These are phyloP conservation scores for Pyrenophora teres DNA, from an alignment of 2,329 filamentous ascomycete species.

Conservation along the genomic window DNA sequence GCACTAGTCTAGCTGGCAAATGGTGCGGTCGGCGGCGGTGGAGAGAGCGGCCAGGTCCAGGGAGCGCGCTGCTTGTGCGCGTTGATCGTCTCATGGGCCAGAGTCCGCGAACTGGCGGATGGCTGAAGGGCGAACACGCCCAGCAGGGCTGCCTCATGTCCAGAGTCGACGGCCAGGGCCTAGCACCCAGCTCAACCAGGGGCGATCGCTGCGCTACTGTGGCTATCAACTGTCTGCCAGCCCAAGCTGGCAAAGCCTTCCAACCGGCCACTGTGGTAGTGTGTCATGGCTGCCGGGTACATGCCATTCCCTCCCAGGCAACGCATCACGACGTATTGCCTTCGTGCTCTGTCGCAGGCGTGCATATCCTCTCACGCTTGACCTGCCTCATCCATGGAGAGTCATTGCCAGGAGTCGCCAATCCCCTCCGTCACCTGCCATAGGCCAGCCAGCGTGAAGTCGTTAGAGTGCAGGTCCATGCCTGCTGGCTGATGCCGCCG, in stretches of 20 bases:
- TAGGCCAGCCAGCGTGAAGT: constrained; percentile 29
- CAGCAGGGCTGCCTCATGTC: constrained; percentile 37
- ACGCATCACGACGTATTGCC: constrained; percentile 22
- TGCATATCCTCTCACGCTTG: constrained; percentile 34
- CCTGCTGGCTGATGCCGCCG: constrained; percentile 36
- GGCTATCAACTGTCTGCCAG: constrained; percentile 31
- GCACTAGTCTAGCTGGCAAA: constrained; percentile 24
- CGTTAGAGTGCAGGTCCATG: constrained; percentile 32
- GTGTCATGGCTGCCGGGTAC: constrained; percentile 37
- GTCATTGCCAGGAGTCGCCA: constrained; percentile 21
- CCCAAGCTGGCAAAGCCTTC: constrained; percentile 29
- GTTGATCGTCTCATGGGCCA: constrained; percentile 47
- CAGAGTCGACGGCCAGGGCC: constrained; percentile 21
- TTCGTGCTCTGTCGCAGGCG: constrained; percentile 29
- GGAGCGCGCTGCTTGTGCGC: constrained; percentile 16
- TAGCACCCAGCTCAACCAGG: constrained; percentile 32
- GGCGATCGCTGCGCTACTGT: constrained; percentile 40
- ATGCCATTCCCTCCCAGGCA: constrained; percentile 30
- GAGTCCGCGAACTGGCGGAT: constrained; percentile 35
- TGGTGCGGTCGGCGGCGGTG: constrained; percentile 33
- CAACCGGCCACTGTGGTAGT: constrained; percentile 30
- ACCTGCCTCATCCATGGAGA: constrained; percentile 28
- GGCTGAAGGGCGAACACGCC: constrained; percentile 35
- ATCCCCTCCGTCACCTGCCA: constrained; percentile 27
- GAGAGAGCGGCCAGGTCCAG: constrained; percentile 6